These are phyloP conservation scores for Solanum chacoense DNA, from an alignment of 305 asterid genomes.

Conservation along the genomic window DNA sequence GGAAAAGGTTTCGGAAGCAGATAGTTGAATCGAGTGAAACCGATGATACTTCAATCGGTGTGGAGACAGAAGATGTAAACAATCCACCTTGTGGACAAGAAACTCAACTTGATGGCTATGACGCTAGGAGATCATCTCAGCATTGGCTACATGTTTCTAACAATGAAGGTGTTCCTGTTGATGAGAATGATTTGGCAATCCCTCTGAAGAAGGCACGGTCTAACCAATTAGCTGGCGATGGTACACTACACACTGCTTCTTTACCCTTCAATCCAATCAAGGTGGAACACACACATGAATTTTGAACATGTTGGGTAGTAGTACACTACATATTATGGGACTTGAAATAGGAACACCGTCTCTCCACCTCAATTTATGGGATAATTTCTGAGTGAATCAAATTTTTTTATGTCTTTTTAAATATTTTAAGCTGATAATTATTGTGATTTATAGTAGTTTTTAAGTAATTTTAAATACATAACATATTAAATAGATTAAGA, in stretches of 20 bases:
- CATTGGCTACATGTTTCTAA: too few species aligned
- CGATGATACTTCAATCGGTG: slow-evolving; percentile 19
- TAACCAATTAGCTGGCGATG: too few species aligned
- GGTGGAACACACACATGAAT: not conserved
- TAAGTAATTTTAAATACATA: too few species aligned
- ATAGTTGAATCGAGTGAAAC: slow-evolving; percentile 32
- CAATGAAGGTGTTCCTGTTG: not conserved
- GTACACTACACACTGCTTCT: not conserved
- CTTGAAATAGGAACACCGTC: too few species aligned
- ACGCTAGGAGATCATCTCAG: too few species aligned
- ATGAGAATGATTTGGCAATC: too few species aligned
- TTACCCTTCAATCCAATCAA: not conserved
- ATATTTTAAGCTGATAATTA: too few species aligned
- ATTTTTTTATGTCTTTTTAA: too few species aligned
- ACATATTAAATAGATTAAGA: not conserved
- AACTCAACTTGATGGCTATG: not conserved
- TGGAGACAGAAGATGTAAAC: slow-evolving; percentile 18
- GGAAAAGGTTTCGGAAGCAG: slow-evolving; percentile 23
- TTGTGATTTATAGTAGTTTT: not conserved
- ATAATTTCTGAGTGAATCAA: not conserved
- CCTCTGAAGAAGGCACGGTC: too few species aligned
- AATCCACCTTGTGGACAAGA: slow-evolving; percentile 14
- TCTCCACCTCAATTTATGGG: not conserved
- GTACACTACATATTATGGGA: too few species aligned
- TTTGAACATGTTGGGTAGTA: too few species aligned